Evolutionary conservation across 2,329 filamentous ascomycete genomes (phyloP), one percentile per base, ranked within the genome.

Genomic region (Fusarium sulawesiense): DNA sequence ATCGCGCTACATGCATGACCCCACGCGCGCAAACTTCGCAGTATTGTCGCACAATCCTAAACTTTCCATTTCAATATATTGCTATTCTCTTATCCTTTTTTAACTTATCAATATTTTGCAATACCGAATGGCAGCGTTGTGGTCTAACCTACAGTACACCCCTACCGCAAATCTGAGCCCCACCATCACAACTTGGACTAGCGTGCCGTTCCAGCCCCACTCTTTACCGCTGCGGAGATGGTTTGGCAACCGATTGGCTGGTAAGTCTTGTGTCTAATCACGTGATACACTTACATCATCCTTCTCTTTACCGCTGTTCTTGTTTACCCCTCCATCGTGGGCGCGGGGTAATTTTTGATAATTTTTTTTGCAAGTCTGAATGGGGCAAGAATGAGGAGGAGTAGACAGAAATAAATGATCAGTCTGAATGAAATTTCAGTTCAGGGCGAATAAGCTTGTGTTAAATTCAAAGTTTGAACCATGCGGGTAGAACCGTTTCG

Each of bases 161-260:
- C 72, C 62, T 74, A 68, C 61, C 59, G 49, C 60, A 34, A 53
- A 70, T 69, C 67, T 50, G 41, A 53, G 37, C 30, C 56, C 72
- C 68, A 71, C 49, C 42, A 63, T 47, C 18, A 21, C 23, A 30
- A 57, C 54, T 25, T n/a, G 45, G 13, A 21, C 64, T 75, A 75
- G 73, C 62, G 60, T 59, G 47, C 64, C 71, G 66, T 60, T 75
- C 69, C 69, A 67, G 69, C 47, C n/a, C 61, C 68, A 70, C 48
- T 63, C 25, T 56, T 58, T 64, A 60, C 62, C 64, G 50, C 66
- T 70, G 69, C 59, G 69, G 66, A 69, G 55, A 46, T 20, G 51
- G 46, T 57, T 25, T 29, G 20, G n/a, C 18, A 70, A 50, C 60
- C 67, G 66, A 74, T 75, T 75, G 73, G 73, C 18, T 25, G 4